Evolutionary conservation across 179 eudicot species (phyloP).

Genomic region (Actinidia chinensis): DNA sequence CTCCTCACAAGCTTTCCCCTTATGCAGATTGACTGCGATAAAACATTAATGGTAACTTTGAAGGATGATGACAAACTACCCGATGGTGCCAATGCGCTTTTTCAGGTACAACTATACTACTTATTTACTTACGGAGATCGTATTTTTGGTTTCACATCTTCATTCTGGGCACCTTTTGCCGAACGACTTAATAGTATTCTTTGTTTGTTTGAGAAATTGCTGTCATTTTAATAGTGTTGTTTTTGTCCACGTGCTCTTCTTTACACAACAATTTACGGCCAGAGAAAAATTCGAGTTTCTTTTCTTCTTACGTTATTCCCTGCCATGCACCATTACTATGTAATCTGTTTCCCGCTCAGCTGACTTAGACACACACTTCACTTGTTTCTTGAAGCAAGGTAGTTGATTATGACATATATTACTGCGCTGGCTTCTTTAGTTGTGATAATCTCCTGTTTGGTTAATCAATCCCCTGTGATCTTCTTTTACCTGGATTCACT

Average conservation of each 20-base stretch:
- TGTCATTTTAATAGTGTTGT: slow-evolving; percentile 11
- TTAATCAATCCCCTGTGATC: background rate
- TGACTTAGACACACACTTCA: slow-evolving; percentile 83
- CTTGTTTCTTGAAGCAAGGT: no score
- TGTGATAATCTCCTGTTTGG: background rate
- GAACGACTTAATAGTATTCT: background rate
- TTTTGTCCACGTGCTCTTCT: slow-evolving; percentile 87
- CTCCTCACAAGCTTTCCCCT: slow-evolving; percentile 17
- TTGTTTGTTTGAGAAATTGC: background rate
- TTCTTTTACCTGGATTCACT: background rate
- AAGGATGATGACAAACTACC: slow-evolving; percentile 87
- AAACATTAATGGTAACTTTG: slow-evolving; percentile 78
- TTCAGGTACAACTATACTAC: slow-evolving; percentile 51
- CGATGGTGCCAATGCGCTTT: slow-evolving; percentile 82
- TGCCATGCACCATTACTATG: slow-evolving; percentile 78
- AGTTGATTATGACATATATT: slow-evolving; percentile 27
- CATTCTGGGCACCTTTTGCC: background rate
- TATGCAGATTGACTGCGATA: slow-evolving; percentile 88
- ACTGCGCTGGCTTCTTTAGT: background rate
- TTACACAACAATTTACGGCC: slow-evolving; percentile 83
- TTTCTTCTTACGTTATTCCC: slow-evolving; percentile 73
- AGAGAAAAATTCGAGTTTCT: slow-evolving; percentile 90
- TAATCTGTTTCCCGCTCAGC: slow-evolving; percentile 79
- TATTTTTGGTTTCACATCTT: background rate
- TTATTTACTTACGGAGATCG: background rate